Percentiles rank a stretch among this genome's conserved stretches.
These are phyloP conservation scores for Populus deltoides DNA, from an alignment of 345 rosid species.

Conservation along the genomic window DNA sequence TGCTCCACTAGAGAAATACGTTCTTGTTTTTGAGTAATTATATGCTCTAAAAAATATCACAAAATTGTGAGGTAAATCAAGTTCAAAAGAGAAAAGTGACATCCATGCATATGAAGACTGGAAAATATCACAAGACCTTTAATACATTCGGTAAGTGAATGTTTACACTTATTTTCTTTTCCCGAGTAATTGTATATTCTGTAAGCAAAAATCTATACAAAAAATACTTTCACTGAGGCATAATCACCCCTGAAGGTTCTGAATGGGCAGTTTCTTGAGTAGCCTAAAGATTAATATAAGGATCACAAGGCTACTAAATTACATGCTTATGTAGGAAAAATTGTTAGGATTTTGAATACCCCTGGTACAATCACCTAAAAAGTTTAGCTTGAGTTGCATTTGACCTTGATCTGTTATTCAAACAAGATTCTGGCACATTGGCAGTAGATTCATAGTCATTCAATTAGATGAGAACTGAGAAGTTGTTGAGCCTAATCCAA, in stretches of 20 bases:
- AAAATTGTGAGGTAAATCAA: not conserved
- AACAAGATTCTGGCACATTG: not conserved
- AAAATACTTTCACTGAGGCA: not conserved
- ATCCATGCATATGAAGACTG: not conserved
- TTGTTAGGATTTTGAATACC: not conserved
- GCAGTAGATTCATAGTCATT: not conserved
- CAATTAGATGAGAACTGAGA: not conserved
- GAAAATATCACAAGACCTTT: not conserved
- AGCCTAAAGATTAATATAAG: not conserved
- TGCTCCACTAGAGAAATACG: not conserved
- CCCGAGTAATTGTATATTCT: not conserved
- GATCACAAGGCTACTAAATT: not conserved
- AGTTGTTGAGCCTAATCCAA: not conserved
- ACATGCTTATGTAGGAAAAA: not conserved
- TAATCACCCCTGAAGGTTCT: no score
- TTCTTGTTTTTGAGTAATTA: not conserved
- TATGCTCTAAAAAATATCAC: not conserved
- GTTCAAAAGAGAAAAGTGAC: not conserved
- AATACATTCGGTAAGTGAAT: no score
- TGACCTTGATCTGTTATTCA: not conserved
- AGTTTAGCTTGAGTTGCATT: not conserved
- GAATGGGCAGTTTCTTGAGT: not conserved
- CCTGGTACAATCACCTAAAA: not conserved
- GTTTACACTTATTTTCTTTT: not conserved
- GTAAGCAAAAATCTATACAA: not conserved